Percentiles rank a stretch among this genome's conserved stretches.
Conservation (phyloP, 2,329 filamentous ascomycete species). For the Sclerotinia minor region DNA sequence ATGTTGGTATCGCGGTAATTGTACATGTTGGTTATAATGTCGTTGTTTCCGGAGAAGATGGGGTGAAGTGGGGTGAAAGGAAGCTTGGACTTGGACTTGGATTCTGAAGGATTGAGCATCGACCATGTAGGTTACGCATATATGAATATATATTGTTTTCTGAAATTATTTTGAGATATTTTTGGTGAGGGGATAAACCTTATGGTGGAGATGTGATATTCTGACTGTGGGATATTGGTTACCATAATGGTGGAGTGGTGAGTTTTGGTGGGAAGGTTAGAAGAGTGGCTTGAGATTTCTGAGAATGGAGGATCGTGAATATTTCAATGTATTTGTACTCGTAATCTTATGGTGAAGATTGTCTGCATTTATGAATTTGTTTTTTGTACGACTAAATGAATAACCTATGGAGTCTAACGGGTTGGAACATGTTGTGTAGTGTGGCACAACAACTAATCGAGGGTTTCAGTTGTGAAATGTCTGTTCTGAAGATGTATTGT, state of each 20-base stretch:
- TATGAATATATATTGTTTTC: neutral
- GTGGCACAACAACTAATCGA: neutral
- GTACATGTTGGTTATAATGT: neutral
- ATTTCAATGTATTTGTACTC: neutral
- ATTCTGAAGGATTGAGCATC: conserved; percentile 11
- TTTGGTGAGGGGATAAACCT: neutral
- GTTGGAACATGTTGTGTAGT: neutral
- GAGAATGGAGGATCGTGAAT: neutral
- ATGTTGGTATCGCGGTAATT: neutral
- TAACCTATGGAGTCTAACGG: neutral
- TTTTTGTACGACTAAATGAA: neutral
- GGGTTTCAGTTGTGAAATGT: neutral
- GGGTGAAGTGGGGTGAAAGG: conserved; percentile 6
- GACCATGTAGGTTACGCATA: no score
- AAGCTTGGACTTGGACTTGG: conserved; percentile 14
- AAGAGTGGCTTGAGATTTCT: neutral
- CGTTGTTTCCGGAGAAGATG: neutral
- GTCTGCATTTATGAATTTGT: neutral
- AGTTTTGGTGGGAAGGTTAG: neutral
- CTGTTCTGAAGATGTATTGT: neutral
- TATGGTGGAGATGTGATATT: neutral
- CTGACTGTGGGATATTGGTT: neutral
- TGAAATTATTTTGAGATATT: conserved; percentile 19
- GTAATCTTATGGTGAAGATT: neutral
- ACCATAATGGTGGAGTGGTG: neutral